These are phyloP conservation scores for Aspergillus tubingensis DNA, from an alignment of 2,329 filamentous ascomycete species.

Conservation along the genomic window DNA sequence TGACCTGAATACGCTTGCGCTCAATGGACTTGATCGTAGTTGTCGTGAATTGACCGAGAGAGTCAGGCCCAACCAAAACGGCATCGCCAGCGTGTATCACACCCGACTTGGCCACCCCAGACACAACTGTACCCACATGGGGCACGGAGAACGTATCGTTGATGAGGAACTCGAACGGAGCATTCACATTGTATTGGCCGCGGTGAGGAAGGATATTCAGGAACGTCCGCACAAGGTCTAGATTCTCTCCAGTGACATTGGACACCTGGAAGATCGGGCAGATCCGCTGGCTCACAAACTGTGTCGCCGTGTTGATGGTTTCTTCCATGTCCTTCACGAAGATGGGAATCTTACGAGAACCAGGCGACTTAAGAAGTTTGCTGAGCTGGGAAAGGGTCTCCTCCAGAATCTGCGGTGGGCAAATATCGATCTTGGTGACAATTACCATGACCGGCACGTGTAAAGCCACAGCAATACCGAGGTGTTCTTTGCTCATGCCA, in stretches of 20 bases:
- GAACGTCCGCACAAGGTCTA: slow-evolving; percentile 89
- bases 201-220: slow-evolving; percentile 94
- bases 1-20: slow-evolving; percentile 85
- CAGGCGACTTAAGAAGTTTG: slow-evolving; percentile 90
- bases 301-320: slow-evolving; percentile 90
- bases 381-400: slow-evolving; percentile 90
- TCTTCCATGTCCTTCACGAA: slow-evolving; percentile 91
- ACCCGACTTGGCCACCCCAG: slow-evolving; percentile 85
- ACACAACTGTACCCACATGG: slow-evolving; percentile 94
- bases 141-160: slow-evolving; percentile 99
- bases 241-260: slow-evolving; percentile 89
- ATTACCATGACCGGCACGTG: slow-evolving; percentile 98
- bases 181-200: slow-evolving; percentile 84
- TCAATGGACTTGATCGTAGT: slow-evolving; percentile 92
- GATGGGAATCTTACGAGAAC: slow-evolving; percentile 90
- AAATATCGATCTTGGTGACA: slow-evolving; percentile 98
- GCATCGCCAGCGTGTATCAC: slow-evolving; percentile 88
- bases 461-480: slow-evolving; percentile 89
- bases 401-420: slow-evolving; percentile 89
- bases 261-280: slow-evolving; percentile 98
- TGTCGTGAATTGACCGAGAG: slow-evolving; percentile 81
- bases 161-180: slow-evolving; percentile 89
- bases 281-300: slow-evolving; percentile 93
- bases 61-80: slow-evolving; percentile 86
- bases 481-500: slow-evolving; percentile 97